Base-by-base conservation (phyloP, 306 rosid species). In the Hylodesmum podocarpum region DNA sequence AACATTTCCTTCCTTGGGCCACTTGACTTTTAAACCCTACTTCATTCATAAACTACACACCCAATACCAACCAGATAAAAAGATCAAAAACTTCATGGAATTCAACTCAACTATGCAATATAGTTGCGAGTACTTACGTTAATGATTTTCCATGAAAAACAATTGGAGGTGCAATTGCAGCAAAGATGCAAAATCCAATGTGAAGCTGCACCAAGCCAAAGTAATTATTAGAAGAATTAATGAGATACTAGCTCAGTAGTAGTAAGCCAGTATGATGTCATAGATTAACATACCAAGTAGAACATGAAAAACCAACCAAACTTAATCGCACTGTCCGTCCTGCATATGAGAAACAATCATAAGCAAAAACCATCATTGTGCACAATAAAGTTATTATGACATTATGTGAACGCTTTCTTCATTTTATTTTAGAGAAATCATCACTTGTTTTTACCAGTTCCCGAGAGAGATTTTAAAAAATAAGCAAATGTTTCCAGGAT, bases 241-340 rank as follows among this genome's bases (percentile, higher is more conserved):
- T 55, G 80, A 43, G 72, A 31, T 46, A 55, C 76, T 59, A 24
- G 19, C 24, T 72, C 57, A 54, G 72, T 8, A 51, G 24, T 67
- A 19, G 27, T 72, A 19, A 67, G 41, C 40, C 36, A 82, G 55
- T 4, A 82, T 51, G 16, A 66, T n/a, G 57, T 67, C 51, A 44
- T 10, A 29, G 80, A 75, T 28, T 29, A 75, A 78, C 91, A 41
- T 90, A 95, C 99, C 96, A 90, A 22, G 87, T 95, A 95, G 85
- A 95, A 89, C 86, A 95, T 3, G 90, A 95, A 95, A 84, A 95
- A 95, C 99, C 99, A 92, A 72, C 97, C 43, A 58, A 95, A 95
- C 88, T 89, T 95, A 80, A 95, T 51, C 19, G 99, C 99, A 86
- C 99, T 95, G 79, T 95, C 97, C 1, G 99, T 92, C 91, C 99